Evolutionary conservation across 257 asterid genomes (phyloP), one percentile per base, ranked within the genome.

Genomic region (Fraxinus cuspidata): DNA sequence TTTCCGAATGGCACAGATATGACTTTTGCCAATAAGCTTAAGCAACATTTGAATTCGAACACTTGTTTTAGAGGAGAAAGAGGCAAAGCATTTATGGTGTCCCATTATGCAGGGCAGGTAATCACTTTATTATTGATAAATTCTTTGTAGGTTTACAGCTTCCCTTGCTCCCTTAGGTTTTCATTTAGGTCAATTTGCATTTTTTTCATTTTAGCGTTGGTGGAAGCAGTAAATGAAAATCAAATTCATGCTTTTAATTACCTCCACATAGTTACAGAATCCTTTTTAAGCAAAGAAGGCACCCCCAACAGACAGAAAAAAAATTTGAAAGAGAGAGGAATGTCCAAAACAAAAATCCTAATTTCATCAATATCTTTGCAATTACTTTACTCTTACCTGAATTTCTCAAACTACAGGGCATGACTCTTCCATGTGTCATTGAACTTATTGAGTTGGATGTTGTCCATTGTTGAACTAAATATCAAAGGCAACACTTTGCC

Each of bases 51-150:
- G 74, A 81, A 82, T 51, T 86, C 94, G 15, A 92, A 89, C 84
- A 85, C 97, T 77, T 92, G 97, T 83, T 96, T 96, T 81, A 92
- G 85, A 80, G 97, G 97, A 47, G 96, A 88, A 83, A 84, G 98
- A 75, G 97, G 73, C 82, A 90, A 88, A 89, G 91, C 97, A 76
- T 96, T 96, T 76, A 85, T 94, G 63, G 95, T 96, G 56, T 74
- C 84, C 86, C 99, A 96, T 89, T 96, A 92, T 83, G 98, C 99
- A 56, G 99, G 99, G 83, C 97, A 96, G 98, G 99, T 93, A 88
- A 78, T 73, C 12, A 76, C 63, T 67, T 75, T 65, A 37, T 68
- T 73, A 47, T 58, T 58, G 47, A 56, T 70, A 34, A 69, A 63
- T 80, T 70, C 67, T 79, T 67, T 75, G 51, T 10, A 53, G 60